Evolutionary conservation across 257 asterid genomes (phyloP), one percentile per base, ranked within the genome.

Genomic region (Solanum chilense): DNA sequence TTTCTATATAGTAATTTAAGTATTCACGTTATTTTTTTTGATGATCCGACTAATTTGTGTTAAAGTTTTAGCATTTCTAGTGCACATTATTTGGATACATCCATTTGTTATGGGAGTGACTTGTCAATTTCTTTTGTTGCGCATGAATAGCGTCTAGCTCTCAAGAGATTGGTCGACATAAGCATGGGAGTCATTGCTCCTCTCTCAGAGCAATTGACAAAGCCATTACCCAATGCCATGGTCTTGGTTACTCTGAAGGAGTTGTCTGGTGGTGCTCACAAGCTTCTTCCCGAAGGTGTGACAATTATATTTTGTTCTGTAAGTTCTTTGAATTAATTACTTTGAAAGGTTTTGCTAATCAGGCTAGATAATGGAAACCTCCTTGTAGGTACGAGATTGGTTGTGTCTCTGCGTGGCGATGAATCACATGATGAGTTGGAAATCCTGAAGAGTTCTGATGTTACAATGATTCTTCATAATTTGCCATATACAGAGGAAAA

Each of bases 121-220:
- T 73, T 68, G 35, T 83, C 82, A 10, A 39, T 21, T 10, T 74
- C 6, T 45, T 76, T 89, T 42, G 3, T 20, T 87, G 42, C 86
- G 39, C 82, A 76, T 92, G 87, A 90, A 84, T 95, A 97, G 99
- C 93, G 96, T 74, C 90, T 96, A 85, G 98, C 99, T 87, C 98
- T 97, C 87, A 96, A 96, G 87, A 91, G 99, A 85, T 86, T 96
- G 95, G 90, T 97, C 87, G 99, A 97, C 85, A 88, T 96, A 44
- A 97, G 98, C 90, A 94, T 97, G 99, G 99, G 99, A 91, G 95
- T 97, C 70, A 97, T 97, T 91, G 90, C 97, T 87, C 98, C 99
- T 84, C 88, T 97, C 49, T 94, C 99, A 1, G 99, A 96, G 92
- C 98, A 95, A 93, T 80, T 96, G 89, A 94, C 99, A 64, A 97